Conservation (phyloP, 1,284 basidiomycete genomes). For the Neolentinus lepideus region DNA sequence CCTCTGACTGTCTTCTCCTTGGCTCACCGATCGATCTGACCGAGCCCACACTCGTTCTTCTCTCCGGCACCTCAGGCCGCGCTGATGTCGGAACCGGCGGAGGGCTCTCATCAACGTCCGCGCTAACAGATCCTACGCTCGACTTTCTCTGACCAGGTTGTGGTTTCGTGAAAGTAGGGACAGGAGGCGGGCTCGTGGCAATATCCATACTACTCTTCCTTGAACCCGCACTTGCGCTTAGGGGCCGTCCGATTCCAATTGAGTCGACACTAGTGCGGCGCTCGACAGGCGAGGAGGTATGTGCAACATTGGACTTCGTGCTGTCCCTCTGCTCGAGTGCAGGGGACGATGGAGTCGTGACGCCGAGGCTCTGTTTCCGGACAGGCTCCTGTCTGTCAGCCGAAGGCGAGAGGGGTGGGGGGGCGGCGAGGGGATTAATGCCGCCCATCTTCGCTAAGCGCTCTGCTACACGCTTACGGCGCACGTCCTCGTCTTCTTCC, state of each 20-base stretch:
- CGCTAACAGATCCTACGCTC: not conserved
- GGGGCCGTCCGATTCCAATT: not conserved
- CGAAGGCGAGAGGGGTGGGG: conserved; percentile 21
- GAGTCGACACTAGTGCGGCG: not conserved
- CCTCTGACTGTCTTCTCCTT: conserved; percentile 13
- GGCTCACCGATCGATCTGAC: conserved; percentile 10
- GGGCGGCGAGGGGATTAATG: conserved; percentile 49
- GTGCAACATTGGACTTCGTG: not conserved
- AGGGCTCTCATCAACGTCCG: conserved; percentile 1
- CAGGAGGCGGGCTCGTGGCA: not conserved
- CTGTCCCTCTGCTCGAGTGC: not conserved
- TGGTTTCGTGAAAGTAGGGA: not conserved
- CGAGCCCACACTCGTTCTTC: conserved; percentile 21
- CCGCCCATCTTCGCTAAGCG: conserved; percentile 59
- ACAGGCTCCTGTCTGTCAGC: not conserved
- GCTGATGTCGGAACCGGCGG: conserved; percentile 10
- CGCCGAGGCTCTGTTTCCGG: not conserved
- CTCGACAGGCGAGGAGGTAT: not conserved
- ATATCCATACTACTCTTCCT: conserved; percentile 1
- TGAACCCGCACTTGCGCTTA: not conserved
- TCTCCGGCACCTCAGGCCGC: conserved; percentile 12
- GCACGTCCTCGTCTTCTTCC: conserved; percentile 47
- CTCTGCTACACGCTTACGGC: conserved; percentile 52
- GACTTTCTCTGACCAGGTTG: not conserved
- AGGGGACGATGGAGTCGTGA: not conserved